Evolutionary conservation across 164 flowering plant genomes (phyloP), one percentile per base, ranked within the genome.

Genomic region (Nymphaea thermarum): DNA sequence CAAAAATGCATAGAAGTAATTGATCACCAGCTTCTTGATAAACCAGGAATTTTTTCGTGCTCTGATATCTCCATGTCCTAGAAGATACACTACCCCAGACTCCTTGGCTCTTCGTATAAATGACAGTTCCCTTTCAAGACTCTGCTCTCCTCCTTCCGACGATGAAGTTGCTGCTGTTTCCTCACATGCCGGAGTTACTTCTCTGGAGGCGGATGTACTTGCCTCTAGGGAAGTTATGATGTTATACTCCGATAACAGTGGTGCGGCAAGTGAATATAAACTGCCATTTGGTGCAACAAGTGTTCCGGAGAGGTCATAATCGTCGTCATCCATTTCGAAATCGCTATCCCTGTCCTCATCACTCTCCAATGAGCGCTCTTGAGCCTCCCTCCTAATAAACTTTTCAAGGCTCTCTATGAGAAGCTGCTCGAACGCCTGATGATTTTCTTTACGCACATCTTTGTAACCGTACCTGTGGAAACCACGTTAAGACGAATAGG

Each of bases 11-110:
- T 94, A 94, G 67, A 94, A 89, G 75, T 94, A 94, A 64, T 94
- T 94, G 53, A 94, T 90, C 62, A 85, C 78, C 43, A 94, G 81
- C 78, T 94, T 94, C 76, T 94, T 94, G 63, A 91, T 74, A 70
- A 94, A 94, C 98, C 98, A 94, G 2, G 98, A 94, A 74, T 94
- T 93, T 74, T 94, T 94, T 71, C 93, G 86, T 43, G 97, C 98
- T 70, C 98, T 79, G 42, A 94, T 90, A 76, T 91, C 95, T 36
- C 97, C 97, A 71, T 91, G 98, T 36, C 98, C 98, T 5, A 94
- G 87, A 71, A 94, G 97, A 82, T 94, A 94, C 43, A 94, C 97
- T 5, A 94, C 96, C 51, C 98, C 97, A 0, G 93, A 88, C 77
- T 94, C 98, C 76, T 88, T 94, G 51, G 97, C 98, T 76, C 85